Conservation (phyloP, 2,329 filamentous ascomycete species). For the Lachnellula suecica region DNA sequence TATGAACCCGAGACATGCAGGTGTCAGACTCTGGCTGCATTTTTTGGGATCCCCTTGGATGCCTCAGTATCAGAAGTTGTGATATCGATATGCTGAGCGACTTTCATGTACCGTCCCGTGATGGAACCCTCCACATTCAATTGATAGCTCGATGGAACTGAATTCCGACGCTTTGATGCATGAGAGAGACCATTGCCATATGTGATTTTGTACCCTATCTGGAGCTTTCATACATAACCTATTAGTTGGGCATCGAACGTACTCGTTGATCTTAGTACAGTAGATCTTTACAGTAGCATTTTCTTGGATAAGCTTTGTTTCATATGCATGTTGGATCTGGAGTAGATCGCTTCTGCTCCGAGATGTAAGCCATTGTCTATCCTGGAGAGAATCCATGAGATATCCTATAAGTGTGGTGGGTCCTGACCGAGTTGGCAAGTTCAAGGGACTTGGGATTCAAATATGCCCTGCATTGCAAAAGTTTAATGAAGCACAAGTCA, state of each 20-base stretch:
- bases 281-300: not conserved
- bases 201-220: not conserved
- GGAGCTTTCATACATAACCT: not conserved
- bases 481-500: not conserved
- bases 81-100: not conserved
- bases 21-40: conserved; percentile 13
- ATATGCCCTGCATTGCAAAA: not conserved
- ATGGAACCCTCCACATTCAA: not conserved
- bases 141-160: not conserved
- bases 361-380: not conserved
- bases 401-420: not conserved
- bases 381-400: not conserved
- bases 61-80: not conserved
- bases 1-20: conserved; percentile 14
- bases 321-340: not conserved
- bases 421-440: not conserved
- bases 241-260: too few species aligned
- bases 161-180: not conserved
- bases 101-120: conserved; percentile 4
- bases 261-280: too few species aligned
- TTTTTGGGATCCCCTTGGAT: conserved; percentile 1
- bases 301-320: not conserved
- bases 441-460: not conserved
- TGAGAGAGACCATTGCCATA: not conserved
- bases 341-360: not conserved